A percentile compares a stretch with the other conserved stretches of the same genome.
These are phyloP conservation scores for Pestalotiopsis sp. DNA, from an alignment of 2,329 filamentous ascomycete species.

Conservation along the genomic window DNA sequence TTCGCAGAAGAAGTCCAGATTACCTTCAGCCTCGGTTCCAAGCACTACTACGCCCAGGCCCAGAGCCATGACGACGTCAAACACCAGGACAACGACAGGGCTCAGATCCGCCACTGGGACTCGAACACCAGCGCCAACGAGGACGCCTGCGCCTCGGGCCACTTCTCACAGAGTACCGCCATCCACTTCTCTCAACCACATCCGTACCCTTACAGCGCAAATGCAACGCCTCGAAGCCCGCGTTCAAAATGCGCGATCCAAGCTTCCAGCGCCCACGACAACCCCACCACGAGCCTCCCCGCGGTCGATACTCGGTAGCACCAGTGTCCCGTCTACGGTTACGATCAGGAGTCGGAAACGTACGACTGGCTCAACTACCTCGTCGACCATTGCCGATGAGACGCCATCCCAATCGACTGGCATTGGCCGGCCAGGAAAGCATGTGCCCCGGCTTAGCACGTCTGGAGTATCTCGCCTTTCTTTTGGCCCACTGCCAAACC, in stretches of 20 bases:
- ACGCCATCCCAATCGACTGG: slow-evolving; percentile 52
- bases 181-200: slow-evolving; percentile 82
- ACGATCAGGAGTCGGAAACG: slow-evolving; percentile 73
- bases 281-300: slow-evolving; percentile 85
- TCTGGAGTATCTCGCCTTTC: slow-evolving; percentile 66
- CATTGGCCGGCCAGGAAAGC: slow-evolving; percentile 42
- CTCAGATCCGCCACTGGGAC: slow-evolving; percentile 46
- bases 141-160: slow-evolving; percentile 44
- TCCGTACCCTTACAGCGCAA: slow-evolving; percentile 90
- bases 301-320: slow-evolving; percentile 48
- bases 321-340: slow-evolving; percentile 56
- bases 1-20: slow-evolving; percentile 48
- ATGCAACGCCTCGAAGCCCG: slow-evolving; percentile 96
- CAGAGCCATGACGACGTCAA: slow-evolving; percentile 40
- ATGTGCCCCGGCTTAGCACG: slow-evolving; percentile 61
- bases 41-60: slow-evolving; percentile 60
- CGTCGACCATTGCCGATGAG: slow-evolving; percentile 51
- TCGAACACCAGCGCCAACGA: slow-evolving; percentile 53
- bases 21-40: slow-evolving; percentile 54
- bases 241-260: slow-evolving; percentile 88
- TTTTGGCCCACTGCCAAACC: slow-evolving; percentile 63
- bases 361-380: slow-evolving; percentile 57
- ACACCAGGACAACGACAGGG: slow-evolving; percentile 38
- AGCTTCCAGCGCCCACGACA: slow-evolving; percentile 78
- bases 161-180: slow-evolving; percentile 54